Percentiles rank a stretch among this genome's conserved stretches.
These are phyloP conservation scores for Orychophragmus violaceus DNA, from an alignment of 345 rosid species.

Conservation along the genomic window DNA sequence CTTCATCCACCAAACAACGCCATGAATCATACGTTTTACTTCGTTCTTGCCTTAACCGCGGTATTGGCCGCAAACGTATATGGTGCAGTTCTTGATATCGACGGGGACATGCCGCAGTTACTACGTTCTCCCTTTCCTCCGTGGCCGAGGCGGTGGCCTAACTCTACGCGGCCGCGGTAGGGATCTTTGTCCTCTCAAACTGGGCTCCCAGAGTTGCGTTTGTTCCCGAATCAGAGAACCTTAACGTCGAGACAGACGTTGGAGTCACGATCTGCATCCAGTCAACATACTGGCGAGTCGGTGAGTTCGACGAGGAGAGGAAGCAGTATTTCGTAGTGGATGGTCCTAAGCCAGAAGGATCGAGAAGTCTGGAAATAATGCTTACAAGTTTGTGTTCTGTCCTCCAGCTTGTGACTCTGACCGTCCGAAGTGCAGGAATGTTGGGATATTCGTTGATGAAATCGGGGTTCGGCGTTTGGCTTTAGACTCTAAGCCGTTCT, in stretches of 20 bases:
- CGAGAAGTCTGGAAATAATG: conserved; percentile 24
- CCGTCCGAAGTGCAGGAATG: conserved; percentile 41
- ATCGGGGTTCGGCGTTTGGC: conserved; percentile 41
- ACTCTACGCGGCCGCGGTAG: background rate
- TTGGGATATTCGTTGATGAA: conserved; percentile 44
- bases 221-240: background rate
- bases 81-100: background rate
- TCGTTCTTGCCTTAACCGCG: background rate
- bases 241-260: background rate
- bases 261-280: background rate
- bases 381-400: too few species aligned
- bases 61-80: background rate
- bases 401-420: conserved; percentile 26
- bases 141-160: background rate
- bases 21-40: conserved; percentile 3
- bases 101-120: background rate
- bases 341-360: conserved; percentile 47
- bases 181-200: background rate
- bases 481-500: conserved; percentile 40
- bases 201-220: background rate
- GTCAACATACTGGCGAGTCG: conserved; percentile 4
- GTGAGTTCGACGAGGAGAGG: background rate
- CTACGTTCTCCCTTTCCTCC: background rate
- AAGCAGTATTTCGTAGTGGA: conserved; percentile 16
- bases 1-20: background rate